Conservation (phyloP, 2,329 filamentous ascomycete genomes). For the Apiospora phragmitis region DNA sequence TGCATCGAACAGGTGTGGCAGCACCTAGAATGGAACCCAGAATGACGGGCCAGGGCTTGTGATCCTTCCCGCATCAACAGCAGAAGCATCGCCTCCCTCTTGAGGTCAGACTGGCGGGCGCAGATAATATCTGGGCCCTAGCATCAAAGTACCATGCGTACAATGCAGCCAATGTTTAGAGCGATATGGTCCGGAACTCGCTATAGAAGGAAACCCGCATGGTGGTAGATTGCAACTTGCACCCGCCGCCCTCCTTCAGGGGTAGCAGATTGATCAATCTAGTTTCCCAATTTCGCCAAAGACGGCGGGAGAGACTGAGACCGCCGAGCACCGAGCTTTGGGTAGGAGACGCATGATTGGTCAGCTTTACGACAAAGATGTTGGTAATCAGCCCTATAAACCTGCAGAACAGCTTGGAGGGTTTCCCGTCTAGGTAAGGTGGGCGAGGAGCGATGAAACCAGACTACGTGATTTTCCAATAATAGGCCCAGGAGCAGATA, state of each 20-base stretch:
- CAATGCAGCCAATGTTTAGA: background rate
- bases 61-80: background rate
- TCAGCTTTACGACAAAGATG: slow-evolving; percentile 2
- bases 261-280: background rate
- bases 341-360: background rate
- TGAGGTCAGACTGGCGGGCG: background rate
- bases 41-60: background rate
- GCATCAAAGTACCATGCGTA: background rate
- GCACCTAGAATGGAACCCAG: background rate
- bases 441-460: background rate
- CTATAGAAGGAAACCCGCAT: background rate
- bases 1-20: slow-evolving; percentile 5
- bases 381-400: slow-evolving; percentile 3
- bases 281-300: background rate
- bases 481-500: background rate
- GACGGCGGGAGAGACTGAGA: background rate
- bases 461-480: background rate
- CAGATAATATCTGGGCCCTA: background rate
- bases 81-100: background rate
- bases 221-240: background rate
- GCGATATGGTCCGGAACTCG: background rate
- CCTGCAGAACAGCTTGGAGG: background rate
- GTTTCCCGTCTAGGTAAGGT: background rate
- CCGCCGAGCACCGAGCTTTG: background rate
- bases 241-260: background rate